phyloP scores from a whole-genome alignment of 306 rosid species.

The Astragalus glycyphyllos region DNA sequence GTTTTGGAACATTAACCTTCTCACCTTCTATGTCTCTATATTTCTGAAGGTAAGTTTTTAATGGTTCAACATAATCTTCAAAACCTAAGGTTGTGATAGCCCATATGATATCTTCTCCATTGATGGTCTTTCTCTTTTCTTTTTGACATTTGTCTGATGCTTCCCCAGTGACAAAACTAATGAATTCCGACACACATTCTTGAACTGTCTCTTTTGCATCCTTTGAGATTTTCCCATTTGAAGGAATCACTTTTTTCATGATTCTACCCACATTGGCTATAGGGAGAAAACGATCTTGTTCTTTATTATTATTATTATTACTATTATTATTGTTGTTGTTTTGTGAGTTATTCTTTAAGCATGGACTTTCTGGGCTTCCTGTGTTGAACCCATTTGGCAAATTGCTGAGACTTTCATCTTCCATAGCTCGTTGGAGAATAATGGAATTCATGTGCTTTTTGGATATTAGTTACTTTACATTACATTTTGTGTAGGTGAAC shows the following conservation, averaged over 20 bases:
- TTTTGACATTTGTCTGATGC: conserved; percentile 81
- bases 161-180: conserved; percentile 74
- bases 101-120: conserved; percentile 78
- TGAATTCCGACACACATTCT: conserved; percentile 84
- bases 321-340: conserved; percentile 48
- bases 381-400: conserved; percentile 51
- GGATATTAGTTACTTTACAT: conserved; percentile 34
- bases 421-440: conserved; percentile 43
- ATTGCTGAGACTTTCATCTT: conserved; percentile 54
- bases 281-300: conserved; percentile 77
- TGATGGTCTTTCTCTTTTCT: conserved; percentile 75
- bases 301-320: conserved; percentile 57
- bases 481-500: conserved; percentile 43
- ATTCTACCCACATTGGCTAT: conserved; percentile 84
- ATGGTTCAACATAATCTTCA: conserved; percentile 65
- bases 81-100: conserved; percentile 80
- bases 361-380: conserved; percentile 63
- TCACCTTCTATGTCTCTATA: conserved; percentile 76
- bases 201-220: conserved; percentile 80
- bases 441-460: conserved; percentile 1
- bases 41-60: conserved; percentile 66
- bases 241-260: conserved; percentile 75
- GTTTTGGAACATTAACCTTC: conserved; percentile 67
- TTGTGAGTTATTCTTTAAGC: conserved; percentile 40
- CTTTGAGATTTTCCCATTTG: conserved; percentile 76